phyloP scores from a whole-genome alignment of 2,329 filamentous ascomycete genomes.

The Bipolaris zeicola region DNA sequence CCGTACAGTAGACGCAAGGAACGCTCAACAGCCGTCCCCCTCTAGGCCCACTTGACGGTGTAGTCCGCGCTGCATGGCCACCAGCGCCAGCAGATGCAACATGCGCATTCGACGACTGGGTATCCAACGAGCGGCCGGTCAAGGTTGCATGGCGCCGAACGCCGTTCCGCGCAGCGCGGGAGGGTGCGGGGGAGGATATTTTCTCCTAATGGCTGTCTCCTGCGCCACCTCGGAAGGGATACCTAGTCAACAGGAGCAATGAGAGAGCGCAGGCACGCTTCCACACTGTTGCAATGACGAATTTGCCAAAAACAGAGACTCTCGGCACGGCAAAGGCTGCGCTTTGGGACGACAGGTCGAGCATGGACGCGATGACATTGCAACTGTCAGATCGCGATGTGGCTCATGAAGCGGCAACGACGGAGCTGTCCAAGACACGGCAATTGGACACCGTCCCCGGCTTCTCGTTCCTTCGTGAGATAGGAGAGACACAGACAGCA shows the following conservation, averaged over 20 bases:
- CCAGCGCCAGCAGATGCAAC: background rate
- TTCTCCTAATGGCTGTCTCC: background rate
- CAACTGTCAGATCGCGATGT: slow-evolving; percentile 6
- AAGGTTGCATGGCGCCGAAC: background rate
- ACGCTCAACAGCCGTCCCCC: slow-evolving; percentile 1
- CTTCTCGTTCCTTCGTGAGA: background rate
- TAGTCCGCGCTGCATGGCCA: background rate
- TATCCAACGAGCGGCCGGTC: background rate
- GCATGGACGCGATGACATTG: background rate
- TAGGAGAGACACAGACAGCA: background rate
- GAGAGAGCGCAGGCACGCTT: no score
- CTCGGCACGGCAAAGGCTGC: background rate
- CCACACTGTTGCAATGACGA: no score
- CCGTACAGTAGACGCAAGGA: slow-evolving; percentile 3
- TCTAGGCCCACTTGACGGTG: background rate
- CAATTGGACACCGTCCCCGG: slow-evolving; percentile 1
- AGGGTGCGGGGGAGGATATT: slow-evolving; percentile 6
- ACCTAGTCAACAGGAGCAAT: no score
- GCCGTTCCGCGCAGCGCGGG: background rate
- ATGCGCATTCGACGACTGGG: background rate
- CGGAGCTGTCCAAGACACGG: slow-evolving; percentile 7
- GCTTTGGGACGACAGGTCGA: background rate
- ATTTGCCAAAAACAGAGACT: background rate
- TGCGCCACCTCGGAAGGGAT: background rate
- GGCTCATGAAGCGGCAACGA: slow-evolving; percentile 3